Base-by-base conservation (phyloP, 805 yeast species). In the Crinitomyces ghanaensis region DNA sequence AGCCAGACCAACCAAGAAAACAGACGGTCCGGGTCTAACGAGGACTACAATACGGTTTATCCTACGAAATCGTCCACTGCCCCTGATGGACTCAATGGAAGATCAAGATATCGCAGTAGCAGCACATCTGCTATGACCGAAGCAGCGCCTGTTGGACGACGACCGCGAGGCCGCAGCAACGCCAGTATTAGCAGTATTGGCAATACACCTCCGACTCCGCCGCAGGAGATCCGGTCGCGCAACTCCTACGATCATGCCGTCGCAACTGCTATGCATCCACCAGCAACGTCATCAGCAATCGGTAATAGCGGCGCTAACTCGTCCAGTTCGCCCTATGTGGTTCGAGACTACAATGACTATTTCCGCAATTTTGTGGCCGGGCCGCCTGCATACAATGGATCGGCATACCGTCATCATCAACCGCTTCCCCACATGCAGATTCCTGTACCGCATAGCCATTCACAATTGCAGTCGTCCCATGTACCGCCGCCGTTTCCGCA, bases 281-380 rank as follows among this genome's bases (percentile, higher is more conserved):
- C 31, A n/a, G n/a, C n/a, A n/a, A n/a, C n/a, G n/a, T n/a, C n/a
- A n/a, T n/a, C n/a, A n/a, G n/a, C n/a, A n/a, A n/a, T n/a, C n/a
- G n/a, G n/a, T n/a, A n/a, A n/a, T n/a, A n/a, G n/a, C n/a, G n/a
- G n/a, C n/a, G n/a, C n/a, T n/a, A n/a, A 18, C 11, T 26, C 30
- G n/a, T 20, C 37, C 24, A 30, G 33, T 15, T 23, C 37, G 5
- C 23, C 26, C 6, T 50, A 48, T 36, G 49, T n/a, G n/a, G n/a
- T 39, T n/a, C 41, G 53, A n/a, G 53, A 52, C 35, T 41, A 51
- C 20, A 49, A 48, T 28, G 56, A 53, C 25, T 52, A 46, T 29
- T 48, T 52, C 36, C 27, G 46, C n/a, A n/a, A n/a, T n/a, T n/a
- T n/a, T n/a, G n/a, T n/a, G n/a, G n/a, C n/a, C n/a, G n/a, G n/a